Evolutionary conservation across 2,329 filamentous ascomycete genomes (phyloP), one percentile per base, ranked within the genome.

Genomic region (Xylariaceae sp.): DNA sequence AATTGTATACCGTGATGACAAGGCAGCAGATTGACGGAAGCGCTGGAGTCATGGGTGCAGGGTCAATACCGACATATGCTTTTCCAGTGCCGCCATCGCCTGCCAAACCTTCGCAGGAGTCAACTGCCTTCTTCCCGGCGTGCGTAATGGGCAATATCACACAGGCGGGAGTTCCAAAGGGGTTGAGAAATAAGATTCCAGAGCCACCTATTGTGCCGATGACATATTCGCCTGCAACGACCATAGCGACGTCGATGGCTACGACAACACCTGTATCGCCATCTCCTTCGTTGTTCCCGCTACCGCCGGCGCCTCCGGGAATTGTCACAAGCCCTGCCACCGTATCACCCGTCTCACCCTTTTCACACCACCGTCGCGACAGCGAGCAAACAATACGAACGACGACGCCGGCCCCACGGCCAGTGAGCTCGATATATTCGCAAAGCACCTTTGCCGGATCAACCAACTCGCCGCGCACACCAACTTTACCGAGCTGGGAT

Each of bases 271-370:
- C 53, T 7, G 39, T 50, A 40, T 50, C 51, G 6, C 53, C 54
- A 10, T 53, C 55, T 9, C 53, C 52, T 5, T 58, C 56, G 7
- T 17, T 53, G 14, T 57, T 57, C 30, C 56, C 56, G 30, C 17
- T 55, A 7, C 56, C 54, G 6, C 51, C 54, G 12, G 38, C 40
- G 1, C 27, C 11, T 22, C 17, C 44, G 12, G 46, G 42, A 5
- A 47, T 49, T 12, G 27, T 48, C 9, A 42, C 39, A 12, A 54
- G 48, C 30, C 48, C 51, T 9, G 44, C 47, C 39, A 44, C 6
- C 15, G 47, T 48, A 22, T 52, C 52, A 18, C 22, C 48, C n/a
- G 17, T 40, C 6, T 48, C 52, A 18, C 43, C 45, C 5, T 47
- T 47, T 44, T 53, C 53, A 6, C 45, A 45, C 3, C 49, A 53